Evolutionary conservation across 306 rosid genomes (phyloP).

Genomic region (Vigna hirtella): DNA sequence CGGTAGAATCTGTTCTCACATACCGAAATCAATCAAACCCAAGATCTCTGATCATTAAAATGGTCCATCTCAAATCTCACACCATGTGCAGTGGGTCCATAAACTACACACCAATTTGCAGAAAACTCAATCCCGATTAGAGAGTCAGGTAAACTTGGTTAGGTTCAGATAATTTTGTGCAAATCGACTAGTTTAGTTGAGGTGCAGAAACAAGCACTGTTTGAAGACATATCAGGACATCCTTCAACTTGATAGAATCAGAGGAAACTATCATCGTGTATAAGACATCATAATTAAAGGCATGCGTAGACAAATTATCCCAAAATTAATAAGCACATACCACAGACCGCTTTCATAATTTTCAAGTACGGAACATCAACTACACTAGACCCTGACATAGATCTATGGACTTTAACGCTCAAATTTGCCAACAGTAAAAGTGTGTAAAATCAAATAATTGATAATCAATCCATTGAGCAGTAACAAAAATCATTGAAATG

Average conservation of each 20-base stretch:
- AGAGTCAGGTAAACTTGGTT: neutral
- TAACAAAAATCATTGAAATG: neutral
- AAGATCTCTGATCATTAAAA: neutral
- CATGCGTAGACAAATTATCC: neutral
- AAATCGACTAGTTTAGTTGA: neutral
- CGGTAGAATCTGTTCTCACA: neutral
- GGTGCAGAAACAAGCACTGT: neutral
- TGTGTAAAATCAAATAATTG: neutral
- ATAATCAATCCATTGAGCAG: slow-evolving; percentile 18
- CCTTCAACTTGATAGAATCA: slow-evolving; percentile 8
- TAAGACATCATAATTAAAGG: neutral
- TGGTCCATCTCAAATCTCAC: neutral
- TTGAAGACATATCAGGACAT: neutral
- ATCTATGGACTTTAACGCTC: neutral
- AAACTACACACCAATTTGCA: neutral
- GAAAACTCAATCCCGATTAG: neutral
- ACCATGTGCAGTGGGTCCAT: neutral
- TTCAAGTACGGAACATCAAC: neutral
- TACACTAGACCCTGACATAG: neutral
- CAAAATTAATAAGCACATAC: neutral
- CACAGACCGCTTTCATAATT: neutral
- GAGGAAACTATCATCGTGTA: neutral
- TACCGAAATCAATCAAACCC: neutral
- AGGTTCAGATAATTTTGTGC: neutral
- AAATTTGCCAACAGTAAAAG: neutral